Evolutionary conservation across 2,329 filamentous ascomycete genomes (phyloP).

Genomic region (Sporothrix humicola): DNA sequence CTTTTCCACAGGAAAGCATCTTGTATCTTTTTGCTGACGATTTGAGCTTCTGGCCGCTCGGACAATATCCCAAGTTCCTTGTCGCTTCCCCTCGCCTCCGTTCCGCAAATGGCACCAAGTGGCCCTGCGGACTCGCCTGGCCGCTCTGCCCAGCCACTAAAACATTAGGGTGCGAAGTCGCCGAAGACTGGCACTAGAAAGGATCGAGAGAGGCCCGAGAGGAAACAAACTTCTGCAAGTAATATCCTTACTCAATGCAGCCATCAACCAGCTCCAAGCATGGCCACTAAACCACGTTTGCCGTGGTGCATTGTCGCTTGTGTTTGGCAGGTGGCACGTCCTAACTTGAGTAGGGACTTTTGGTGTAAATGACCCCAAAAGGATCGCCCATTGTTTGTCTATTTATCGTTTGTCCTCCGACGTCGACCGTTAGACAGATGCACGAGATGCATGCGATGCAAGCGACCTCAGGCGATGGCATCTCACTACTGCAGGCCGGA

Average conservation of each 20-base stretch:
- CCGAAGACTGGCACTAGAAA: neutral
- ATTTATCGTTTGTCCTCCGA: constrained; percentile 3
- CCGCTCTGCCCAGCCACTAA: constrained; percentile 3
- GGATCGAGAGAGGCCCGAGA: neutral
- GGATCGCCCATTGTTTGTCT: neutral
- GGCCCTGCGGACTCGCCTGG: constrained; percentile 10
- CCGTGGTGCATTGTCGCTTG: neutral
- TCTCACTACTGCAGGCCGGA: constrained; percentile 7
- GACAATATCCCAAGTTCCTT: constrained; percentile 2
- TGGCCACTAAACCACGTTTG: constrained; percentile 7
- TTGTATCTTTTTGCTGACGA: too few species aligned
- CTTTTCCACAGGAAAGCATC: neutral
- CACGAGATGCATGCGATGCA: constrained; percentile 1
- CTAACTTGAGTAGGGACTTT: neutral
- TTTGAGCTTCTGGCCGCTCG: neutral
- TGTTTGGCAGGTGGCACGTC: constrained; percentile 1
- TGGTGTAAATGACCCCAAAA: neutral
- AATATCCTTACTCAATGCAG: neutral
- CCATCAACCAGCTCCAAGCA: neutral
- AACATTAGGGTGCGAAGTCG: neutral
- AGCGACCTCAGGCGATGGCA: constrained; percentile 1
- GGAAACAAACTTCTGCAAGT: too few species aligned
- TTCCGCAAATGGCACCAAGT: neutral
- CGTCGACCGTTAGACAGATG: neutral
- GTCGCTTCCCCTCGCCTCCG: neutral